phyloP scores from a whole-genome alignment of 148 eudicot species.

The Amaranthus palmeri region DNA sequence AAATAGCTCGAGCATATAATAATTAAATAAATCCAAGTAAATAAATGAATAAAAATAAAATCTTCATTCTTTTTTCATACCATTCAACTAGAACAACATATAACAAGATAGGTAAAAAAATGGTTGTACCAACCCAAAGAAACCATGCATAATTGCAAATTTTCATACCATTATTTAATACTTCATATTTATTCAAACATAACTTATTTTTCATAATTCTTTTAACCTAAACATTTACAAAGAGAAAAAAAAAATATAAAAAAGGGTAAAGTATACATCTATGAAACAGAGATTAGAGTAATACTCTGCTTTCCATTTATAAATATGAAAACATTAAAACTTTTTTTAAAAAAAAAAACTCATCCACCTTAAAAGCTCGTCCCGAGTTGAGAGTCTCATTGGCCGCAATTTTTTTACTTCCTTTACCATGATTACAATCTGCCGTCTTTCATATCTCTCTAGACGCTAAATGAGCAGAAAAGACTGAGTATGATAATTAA shows the following conservation, averaged over 20 bases:
- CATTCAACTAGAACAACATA: background rate
- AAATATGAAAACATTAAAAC: constrained; percentile 1
- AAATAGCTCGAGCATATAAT: background rate
- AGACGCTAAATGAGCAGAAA: too few species aligned
- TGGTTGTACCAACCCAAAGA: background rate
- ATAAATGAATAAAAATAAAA: background rate
- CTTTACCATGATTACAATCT: too few species aligned
- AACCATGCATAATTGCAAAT: background rate
- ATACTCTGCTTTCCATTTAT: constrained; percentile 13
- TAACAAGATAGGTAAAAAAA: background rate
- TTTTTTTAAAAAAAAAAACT: background rate
- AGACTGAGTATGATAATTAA: background rate
- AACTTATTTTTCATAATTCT: background rate
- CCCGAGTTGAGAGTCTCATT: too few species aligned
- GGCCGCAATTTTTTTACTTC: too few species aligned
- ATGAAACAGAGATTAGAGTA: constrained; percentile 20
- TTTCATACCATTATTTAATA: too few species aligned
- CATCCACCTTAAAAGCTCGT: too few species aligned
- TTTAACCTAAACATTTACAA: background rate
- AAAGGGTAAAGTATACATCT: background rate
- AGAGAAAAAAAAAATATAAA: background rate
- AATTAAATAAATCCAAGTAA: background rate
- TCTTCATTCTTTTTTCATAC: background rate
- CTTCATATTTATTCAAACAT: background rate
- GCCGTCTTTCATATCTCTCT: too few species aligned